These are phyloP conservation scores for Aspergillus quadrilineatus DNA, from an alignment of 2,329 filamentous ascomycete genomes.

Conservation along the genomic window DNA sequence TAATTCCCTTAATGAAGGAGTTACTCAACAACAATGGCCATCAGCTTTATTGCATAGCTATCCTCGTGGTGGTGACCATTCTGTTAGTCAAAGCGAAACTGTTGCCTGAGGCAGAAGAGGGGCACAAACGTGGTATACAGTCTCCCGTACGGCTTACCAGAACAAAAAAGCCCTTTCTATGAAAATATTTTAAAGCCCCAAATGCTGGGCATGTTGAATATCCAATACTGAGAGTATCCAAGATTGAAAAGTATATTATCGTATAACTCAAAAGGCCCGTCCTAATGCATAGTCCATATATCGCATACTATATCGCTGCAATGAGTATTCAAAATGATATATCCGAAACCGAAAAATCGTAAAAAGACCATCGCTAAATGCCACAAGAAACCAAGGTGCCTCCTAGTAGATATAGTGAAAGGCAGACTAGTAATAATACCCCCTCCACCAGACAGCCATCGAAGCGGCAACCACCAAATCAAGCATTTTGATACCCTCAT, in stretches of 20 bases:
- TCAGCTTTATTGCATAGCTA: not conserved
- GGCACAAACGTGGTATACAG: not conserved
- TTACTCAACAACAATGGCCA: not conserved
- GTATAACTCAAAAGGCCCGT: not conserved
- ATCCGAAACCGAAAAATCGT: not conserved
- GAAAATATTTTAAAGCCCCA: too few relatives aligned
- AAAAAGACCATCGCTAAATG: not conserved
- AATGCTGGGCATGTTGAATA: too few relatives aligned
- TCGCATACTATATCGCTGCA: not conserved
- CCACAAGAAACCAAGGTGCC: not conserved
- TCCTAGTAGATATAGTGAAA: not conserved
- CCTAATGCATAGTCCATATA: not conserved
- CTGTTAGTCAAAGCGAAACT: not conserved
- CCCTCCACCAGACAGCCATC: conserved; percentile 89
- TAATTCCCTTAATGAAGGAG: not conserved
- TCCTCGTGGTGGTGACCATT: not conserved
- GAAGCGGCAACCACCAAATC: conserved; percentile 90
- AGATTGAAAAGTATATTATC: not conserved
- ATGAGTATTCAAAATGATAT: not conserved
- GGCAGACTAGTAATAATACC: conserved; percentile 56
- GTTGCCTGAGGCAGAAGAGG: conserved; percentile 3
- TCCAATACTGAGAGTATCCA: not conserved
- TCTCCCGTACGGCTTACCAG: not conserved
- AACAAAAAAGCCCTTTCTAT: not conserved
- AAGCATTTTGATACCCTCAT: conserved; percentile 92